Base-by-base conservation (phyloP, 2,329 filamentous ascomycete species). In the Paraphaeosphaeria minitans region DNA sequence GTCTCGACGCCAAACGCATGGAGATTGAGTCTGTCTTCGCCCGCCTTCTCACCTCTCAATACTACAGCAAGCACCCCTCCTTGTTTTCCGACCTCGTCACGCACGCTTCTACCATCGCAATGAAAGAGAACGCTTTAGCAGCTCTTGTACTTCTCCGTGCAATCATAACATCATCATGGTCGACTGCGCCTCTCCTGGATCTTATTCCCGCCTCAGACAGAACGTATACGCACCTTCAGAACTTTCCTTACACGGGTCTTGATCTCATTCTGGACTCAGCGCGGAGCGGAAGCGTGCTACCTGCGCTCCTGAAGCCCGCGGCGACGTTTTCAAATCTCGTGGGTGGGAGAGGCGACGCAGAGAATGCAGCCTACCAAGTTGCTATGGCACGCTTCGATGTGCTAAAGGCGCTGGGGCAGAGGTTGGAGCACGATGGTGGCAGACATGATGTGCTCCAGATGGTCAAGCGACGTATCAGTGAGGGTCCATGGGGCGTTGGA, bases 261-360 rank as follows among this genome's bases (percentile, higher is more conserved):
- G 81, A 83, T 65, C 79, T 84, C 1, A 77, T 86, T 9, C 77
- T 87, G 16, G 79, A 82, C 2, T 83, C 84, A 0, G 70, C 81
- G 76, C 49, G 83, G 78, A 47, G 76, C 81, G 57, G 82, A 76
- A 53, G 78, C 2, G 77, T 86, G 0, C 70, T 87, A 0, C 85
- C 85, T 0, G 86, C 83, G 64, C 75, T 88, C 2, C 80, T 87
- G 56, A 83, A 82, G 55, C 84, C 84, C 3, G 81, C 85, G 1
- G 81, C 82, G 31, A 83, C 81, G 0, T 86, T 85, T 59, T 81
- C 82, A 13, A 85, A 85, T 55, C 78, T 87, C n/a, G 84, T 86
- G 0, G 84, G 83, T 14, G 85, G 85, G 10, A 77, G 81, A 10
- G 84, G 83, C 2, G 85, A 87, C 66, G 75, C 81, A 0, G 83